phyloP scores from a whole-genome alignment of 768 basidiomycete species.

The Agaricus sinodeliciosus region DNA sequence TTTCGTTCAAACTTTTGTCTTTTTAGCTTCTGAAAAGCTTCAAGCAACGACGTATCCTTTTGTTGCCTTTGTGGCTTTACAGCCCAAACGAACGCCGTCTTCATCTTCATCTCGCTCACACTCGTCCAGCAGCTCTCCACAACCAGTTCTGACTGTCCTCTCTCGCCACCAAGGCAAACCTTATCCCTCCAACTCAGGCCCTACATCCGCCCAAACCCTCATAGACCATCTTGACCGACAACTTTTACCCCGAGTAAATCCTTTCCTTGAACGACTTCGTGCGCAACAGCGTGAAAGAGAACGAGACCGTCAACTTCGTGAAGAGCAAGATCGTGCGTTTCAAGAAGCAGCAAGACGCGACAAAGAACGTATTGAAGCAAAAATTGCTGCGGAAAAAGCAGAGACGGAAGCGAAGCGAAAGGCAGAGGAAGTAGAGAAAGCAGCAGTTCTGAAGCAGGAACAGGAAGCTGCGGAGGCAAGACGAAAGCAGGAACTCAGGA shows the following conservation, averaged over 20 bases:
- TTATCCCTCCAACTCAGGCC: slow-evolving; percentile 26
- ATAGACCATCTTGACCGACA: slow-evolving; percentile 59
- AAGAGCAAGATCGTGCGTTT: slow-evolving; percentile 81
- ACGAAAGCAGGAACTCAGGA: slow-evolving; percentile 33
- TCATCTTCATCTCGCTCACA: slow-evolving; percentile 26
- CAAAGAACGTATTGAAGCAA: slow-evolving; percentile 55
- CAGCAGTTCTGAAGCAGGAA: slow-evolving; percentile 15
- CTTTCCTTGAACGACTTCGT: slow-evolving; percentile 65
- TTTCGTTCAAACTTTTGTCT: background rate
- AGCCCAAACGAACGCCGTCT: slow-evolving; percentile 51
- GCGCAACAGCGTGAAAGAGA: slow-evolving; percentile 42
- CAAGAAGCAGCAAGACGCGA: slow-evolving; percentile 58
- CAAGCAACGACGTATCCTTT: slow-evolving; percentile 91
- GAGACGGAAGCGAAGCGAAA: slow-evolving; percentile 28
- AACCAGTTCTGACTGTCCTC: slow-evolving; percentile 67
- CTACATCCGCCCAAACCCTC: slow-evolving; percentile 61
- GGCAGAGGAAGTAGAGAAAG: slow-evolving; percentile 27
- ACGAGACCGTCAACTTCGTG: slow-evolving; percentile 56
- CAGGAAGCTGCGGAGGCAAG: slow-evolving; percentile 22
- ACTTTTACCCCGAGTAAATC: slow-evolving; percentile 74
- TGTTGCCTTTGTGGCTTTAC: slow-evolving; percentile 84
- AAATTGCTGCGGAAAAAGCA: slow-evolving; percentile 36
- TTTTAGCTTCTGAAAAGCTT: slow-evolving; percentile 55
- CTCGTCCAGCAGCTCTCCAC: slow-evolving; percentile 21
- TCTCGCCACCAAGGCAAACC: slow-evolving; percentile 77